A percentile compares a stretch with the other conserved stretches of the same genome.
These are phyloP conservation scores for Adenanthera pavonina DNA, from an alignment of 306 rosid species.

Conservation along the genomic window DNA sequence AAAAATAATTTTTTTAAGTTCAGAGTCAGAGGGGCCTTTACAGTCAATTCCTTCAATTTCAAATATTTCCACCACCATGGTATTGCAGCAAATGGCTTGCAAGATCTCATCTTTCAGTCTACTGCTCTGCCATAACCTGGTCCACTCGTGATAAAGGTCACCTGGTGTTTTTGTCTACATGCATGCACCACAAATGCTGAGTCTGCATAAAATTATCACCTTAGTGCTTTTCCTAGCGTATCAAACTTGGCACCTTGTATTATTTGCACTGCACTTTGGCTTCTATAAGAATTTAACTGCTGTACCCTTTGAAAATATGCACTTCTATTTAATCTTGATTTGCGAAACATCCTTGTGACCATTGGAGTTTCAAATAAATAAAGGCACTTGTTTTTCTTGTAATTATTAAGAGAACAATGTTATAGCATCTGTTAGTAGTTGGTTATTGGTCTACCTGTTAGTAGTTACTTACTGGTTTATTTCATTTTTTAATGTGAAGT, in stretches of 20 bases:
- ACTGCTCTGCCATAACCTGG: background rate
- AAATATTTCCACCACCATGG: background rate
- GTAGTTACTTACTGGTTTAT: background rate
- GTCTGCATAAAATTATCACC: too few species aligned
- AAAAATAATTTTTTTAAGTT: background rate
- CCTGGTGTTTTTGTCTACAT: too few species aligned
- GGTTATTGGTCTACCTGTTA: background rate
- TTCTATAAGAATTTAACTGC: background rate
- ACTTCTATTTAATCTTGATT: background rate
- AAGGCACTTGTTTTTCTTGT: background rate
- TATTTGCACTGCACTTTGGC: background rate
- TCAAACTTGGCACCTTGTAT: too few species aligned
- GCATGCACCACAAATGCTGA: too few species aligned
- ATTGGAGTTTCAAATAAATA: background rate
- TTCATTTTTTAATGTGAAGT: constrained; percentile 20
- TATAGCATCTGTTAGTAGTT: constrained; percentile 10
- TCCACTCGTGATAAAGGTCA: too few species aligned
- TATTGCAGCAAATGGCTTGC: background rate
- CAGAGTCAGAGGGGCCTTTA: background rate
- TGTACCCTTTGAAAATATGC: background rate
- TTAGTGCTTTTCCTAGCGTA: too few species aligned
- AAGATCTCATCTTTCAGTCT: background rate
- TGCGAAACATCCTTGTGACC: background rate
- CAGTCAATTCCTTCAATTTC: background rate
- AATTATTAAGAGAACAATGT: background rate